Conservation (phyloP, 306 rosid genomes). For the Mimosa pudica region DNA sequence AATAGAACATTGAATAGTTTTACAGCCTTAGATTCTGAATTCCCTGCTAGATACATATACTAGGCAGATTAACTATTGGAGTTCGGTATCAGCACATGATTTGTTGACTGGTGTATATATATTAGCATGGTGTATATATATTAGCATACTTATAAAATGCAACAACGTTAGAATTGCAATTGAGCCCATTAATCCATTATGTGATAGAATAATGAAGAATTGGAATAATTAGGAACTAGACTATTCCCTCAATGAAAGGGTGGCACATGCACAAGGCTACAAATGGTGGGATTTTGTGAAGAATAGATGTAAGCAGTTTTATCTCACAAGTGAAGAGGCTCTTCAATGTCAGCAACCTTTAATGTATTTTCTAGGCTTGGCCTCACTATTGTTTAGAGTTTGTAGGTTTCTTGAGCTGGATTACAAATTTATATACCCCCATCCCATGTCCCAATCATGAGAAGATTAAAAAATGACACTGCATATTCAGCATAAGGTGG, state of each 20-base stretch:
- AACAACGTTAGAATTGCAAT: neutral
- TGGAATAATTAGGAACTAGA: neutral
- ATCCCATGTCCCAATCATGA: neutral
- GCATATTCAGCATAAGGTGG: neutral
- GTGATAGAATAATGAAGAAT: too few relatives aligned
- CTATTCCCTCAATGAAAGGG: neutral
- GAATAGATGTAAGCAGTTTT: too few relatives aligned
- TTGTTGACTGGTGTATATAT: too few relatives aligned
- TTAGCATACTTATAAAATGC: neutral
- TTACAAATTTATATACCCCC: neutral
- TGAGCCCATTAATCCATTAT: neutral
- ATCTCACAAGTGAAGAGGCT: too few relatives aligned
- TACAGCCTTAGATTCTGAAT: neutral
- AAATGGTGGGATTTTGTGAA: too few relatives aligned
- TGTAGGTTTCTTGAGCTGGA: constrained; percentile 6
- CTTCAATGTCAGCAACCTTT: too few relatives aligned
- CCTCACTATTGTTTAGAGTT: neutral
- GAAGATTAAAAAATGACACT: neutral
- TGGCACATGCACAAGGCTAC: neutral
- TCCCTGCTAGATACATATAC: neutral
- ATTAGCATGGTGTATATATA: too few relatives aligned
- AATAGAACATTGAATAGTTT: neutral
- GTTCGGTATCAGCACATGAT: neutral
- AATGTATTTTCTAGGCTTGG: neutral
- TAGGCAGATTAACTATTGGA: neutral